Base-by-base conservation (phyloP, 1,139 yeast species). In the Kurtzmaniella quercitrusa region DNA sequence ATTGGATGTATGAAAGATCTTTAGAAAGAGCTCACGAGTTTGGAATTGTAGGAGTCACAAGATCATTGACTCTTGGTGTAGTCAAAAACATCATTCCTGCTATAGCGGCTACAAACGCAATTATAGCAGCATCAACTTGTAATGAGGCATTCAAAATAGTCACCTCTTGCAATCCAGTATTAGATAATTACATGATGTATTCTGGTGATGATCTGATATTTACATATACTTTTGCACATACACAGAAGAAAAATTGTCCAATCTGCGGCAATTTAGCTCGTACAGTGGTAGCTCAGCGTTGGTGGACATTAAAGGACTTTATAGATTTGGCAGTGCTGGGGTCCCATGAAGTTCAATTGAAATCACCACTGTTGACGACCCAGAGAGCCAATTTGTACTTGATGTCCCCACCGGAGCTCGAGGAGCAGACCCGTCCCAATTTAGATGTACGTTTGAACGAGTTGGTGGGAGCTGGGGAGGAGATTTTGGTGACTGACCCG, bases 41-140 rank as follows among this genome's bases (percentile, higher is more conserved):
- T 58, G 74, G 76, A 4, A 93, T 93, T 40, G 69, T 67, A 11
- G 93, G 94, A 0, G 88, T 93, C 14, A 85, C 94, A 0, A 75
- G 78, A 48, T 68, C 75, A 42, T 71, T 86, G 43, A 83, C 95
- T 0, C 74, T 88, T 45, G 98, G 98, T 0, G 95, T 93, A 39
- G 90, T 90, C 41, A 93, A 93, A 62, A 85, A 85, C 55, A 90
- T 93, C 50, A 85, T 93, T 19, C 98, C 98, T 0, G 93, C 97
- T 1, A 87, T 91, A 45, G 96, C 97, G 1, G 85, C 96, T 1
- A 91, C 98, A 1, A 93, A 93, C 60, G 96, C 98, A 2, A 77
- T 93, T 31, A 80, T 93, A 38, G 96, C 98, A 2, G 96, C 96
- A 0, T 76, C 90, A 12, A 88, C 96, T 60, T 87, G 95, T 57